Evolutionary conservation across 1,284 basidiomycete genomes (phyloP), one percentile per base, ranked within the genome.

Genomic region (Microbotryum intermedium): DNA sequence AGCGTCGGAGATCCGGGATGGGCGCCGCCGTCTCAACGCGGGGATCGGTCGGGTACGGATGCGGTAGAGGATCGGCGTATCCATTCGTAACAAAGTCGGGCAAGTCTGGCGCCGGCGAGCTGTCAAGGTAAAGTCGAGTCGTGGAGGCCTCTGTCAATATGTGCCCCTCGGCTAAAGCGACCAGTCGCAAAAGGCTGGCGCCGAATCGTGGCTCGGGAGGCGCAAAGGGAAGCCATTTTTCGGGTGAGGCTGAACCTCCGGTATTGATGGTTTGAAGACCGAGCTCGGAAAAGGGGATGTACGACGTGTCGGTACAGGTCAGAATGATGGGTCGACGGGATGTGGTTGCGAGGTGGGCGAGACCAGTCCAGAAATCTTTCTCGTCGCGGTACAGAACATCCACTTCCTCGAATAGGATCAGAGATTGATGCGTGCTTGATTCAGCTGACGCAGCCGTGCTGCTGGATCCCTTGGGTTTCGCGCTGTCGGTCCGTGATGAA

Each of bases 331-430:
- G 92, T 58, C 92, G 78, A 68, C 82, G 83, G 67, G 88, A 90
- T 29, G 87, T 82, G 61, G 82, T 83, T 71, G 94, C 90, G 58
- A 97, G 80, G 55, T 82, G 80, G 3, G 87, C 78, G 45, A 95
- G 81, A 6, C 88, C 83, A 2, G 85, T 79, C 95, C 95, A 99
- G 75, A 98, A 98, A 46, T 86, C 88, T 46, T 78, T 79, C 73
- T 97, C 94, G 55, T 93, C 90, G 65, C 84, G 85, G 76, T 85
- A 98, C 46, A 97, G 77, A 44, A 97, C 82, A 74, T 99, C 95
- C 9, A 90, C 94, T 73, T 98, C 95, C 74, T 99, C 95, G n/a
- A 99, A 77, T 39, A 99, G 78, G 67, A 98, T 88, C 52, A 95
- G 75, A 1, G 90, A 93, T 75, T 99, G 94, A 50, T 47, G 57